Evolutionary conservation across 305 asterid genomes (phyloP).

Genomic region (Fraxinus nigra): DNA sequence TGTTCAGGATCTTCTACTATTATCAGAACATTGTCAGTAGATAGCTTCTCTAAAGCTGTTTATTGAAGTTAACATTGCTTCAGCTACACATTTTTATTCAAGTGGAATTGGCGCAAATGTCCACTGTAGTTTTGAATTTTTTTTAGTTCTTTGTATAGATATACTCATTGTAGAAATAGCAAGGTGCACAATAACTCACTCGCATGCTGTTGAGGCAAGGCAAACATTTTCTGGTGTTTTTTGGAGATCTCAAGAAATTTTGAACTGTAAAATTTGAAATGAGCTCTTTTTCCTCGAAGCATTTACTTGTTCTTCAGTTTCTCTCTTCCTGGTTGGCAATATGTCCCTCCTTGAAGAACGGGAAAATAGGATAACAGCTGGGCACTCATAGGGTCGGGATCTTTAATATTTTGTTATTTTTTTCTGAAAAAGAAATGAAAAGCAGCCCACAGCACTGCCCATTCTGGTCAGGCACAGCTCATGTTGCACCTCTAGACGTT

Average conservation of each 20-base stretch:
- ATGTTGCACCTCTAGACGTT: neutral
- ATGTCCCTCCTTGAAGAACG: neutral
- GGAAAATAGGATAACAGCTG: neutral
- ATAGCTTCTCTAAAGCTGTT: slow-evolving; percentile 12
- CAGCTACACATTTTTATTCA: slow-evolving; percentile 9
- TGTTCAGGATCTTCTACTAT: neutral
- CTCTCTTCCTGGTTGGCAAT: neutral
- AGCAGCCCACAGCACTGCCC: neutral
- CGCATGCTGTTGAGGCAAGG: neutral
- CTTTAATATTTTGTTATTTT: neutral
- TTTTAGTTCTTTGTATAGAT: slow-evolving; percentile 27
- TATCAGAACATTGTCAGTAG: slow-evolving; percentile 22
- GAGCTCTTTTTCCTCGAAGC: neutral
- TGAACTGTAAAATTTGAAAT: neutral
- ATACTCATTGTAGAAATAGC: slow-evolving; percentile 22
- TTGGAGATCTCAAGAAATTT: neutral
- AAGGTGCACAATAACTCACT: slow-evolving; percentile 5
- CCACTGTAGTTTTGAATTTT: slow-evolving; percentile 9
- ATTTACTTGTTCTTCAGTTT: neutral
- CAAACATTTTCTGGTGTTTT: neutral
- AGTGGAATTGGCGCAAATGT: slow-evolving; percentile 18
- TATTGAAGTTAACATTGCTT: slow-evolving; percentile 20
- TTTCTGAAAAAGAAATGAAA: neutral
- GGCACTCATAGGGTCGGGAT: neutral
- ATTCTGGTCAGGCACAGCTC: neutral